Evolutionary conservation across 2,329 filamentous ascomycete species (phyloP).

Genomic region (Aspergillus novofumigatus): DNA sequence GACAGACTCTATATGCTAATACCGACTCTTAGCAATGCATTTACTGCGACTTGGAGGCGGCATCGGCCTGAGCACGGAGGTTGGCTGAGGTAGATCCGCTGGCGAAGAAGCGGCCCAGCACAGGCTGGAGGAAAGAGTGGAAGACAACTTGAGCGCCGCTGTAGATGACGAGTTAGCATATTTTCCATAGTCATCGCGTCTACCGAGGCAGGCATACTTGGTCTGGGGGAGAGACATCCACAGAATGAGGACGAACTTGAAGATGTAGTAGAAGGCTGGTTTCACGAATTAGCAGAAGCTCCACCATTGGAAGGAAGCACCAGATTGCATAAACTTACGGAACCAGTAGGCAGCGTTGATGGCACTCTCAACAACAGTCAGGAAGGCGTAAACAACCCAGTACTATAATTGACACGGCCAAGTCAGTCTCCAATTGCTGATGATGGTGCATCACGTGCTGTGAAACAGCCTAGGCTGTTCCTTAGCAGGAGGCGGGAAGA

Average conservation of each 20-base stretch:
- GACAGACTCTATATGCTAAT: conserved; percentile 7
- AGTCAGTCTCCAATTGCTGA: conserved; percentile 10
- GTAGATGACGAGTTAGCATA: conserved; percentile 7
- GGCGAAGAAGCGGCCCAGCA: conserved; percentile 88
- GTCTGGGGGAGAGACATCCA: conserved; percentile 97
- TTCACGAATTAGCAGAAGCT: conserved; percentile 19
- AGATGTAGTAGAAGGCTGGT: conserved; percentile 91
- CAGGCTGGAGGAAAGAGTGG: conserved; percentile 88
- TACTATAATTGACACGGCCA: conserved; percentile 46
- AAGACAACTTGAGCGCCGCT: conserved; percentile 96
- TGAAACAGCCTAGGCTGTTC: conserved; percentile 9
- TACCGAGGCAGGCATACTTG: conserved; percentile 57
- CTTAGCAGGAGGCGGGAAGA: conserved; percentile 1
- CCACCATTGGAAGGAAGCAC: background rate
- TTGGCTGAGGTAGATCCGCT: conserved; percentile 73
- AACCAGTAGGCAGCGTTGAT: conserved; percentile 68
- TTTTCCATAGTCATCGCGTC: background rate
- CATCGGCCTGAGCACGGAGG: conserved; percentile 83
- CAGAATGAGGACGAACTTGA: conserved; percentile 96
- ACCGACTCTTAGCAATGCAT: conserved; percentile 20
- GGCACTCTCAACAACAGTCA: conserved; percentile 62
- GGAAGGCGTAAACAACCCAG: conserved; percentile 65
- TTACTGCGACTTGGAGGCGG: conserved; percentile 58
- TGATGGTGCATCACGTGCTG: conserved; percentile 23
- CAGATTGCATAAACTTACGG: conserved; percentile 40